Conservation (phyloP, 129 eudicot species). For the Dittrichia graveolens region DNA sequence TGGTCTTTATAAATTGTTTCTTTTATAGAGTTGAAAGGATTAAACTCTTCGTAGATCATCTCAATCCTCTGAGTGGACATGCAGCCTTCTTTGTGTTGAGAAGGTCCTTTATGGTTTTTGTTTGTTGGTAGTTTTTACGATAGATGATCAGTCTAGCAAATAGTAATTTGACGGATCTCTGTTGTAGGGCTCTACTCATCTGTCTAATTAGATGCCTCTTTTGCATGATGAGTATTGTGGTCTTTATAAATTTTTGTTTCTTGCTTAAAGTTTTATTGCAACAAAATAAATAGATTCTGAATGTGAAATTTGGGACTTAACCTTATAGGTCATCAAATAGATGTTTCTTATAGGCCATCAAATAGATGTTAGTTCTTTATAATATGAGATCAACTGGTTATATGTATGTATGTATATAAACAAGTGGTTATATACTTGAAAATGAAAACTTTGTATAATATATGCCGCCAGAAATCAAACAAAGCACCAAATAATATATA, state of each 20-base stretch:
- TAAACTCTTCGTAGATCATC: neutral
- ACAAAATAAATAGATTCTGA: neutral
- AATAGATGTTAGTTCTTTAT: too few relatives aligned
- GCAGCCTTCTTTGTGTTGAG: conserved; percentile 26
- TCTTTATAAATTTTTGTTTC: conserved; percentile 1
- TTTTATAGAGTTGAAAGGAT: conserved; percentile 22
- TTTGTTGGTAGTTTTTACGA: conserved; percentile 18
- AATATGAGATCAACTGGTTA: too few relatives aligned
- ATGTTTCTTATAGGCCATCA: conserved; percentile 1
- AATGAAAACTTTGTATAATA: too few relatives aligned
- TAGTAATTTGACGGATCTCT: conserved; percentile 5
- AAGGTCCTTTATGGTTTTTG: neutral
- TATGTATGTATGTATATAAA: too few relatives aligned
- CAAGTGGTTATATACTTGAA: too few relatives aligned
- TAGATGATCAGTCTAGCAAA: neutral
- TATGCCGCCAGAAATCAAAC: too few relatives aligned
- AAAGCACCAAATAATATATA: too few relatives aligned
- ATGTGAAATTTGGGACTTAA: neutral
- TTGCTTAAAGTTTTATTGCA: neutral
- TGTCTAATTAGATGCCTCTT: conserved; percentile 1
- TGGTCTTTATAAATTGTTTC: neutral
- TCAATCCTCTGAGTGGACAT: conserved; percentile 9
- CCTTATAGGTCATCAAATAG: neutral
- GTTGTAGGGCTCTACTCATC: conserved; percentile 6
- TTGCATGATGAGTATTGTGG: conserved; percentile 16